Conservation (phyloP, 2,329 filamentous ascomycete genomes). For the Volutella citrinella region DNA sequence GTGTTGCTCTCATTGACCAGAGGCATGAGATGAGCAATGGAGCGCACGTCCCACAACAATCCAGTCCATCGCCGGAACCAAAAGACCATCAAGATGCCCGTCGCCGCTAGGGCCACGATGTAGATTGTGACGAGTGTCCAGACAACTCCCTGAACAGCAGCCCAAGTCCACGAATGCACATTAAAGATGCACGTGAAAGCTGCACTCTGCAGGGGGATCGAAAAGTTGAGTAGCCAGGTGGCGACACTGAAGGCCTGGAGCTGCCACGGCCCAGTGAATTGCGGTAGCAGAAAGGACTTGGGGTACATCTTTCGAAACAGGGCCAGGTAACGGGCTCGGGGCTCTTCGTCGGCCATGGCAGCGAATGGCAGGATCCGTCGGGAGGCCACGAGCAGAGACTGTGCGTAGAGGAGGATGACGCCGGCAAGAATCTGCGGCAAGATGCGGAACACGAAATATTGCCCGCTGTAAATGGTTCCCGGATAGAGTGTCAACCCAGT, state of each 20-base stretch:
- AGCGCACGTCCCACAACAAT: constrained; percentile 80
- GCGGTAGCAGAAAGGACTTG: constrained; percentile 62
- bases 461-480: constrained; percentile 62
- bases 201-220: constrained; percentile 76
- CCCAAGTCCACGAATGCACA: constrained; percentile 70
- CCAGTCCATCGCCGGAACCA: constrained; percentile 68
- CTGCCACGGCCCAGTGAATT: constrained; percentile 59
- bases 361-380: constrained; percentile 75
- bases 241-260: constrained; percentile 64
- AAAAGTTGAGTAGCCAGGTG: constrained; percentile 77
- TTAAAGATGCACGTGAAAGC: constrained; percentile 65
- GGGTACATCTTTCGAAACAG: constrained; percentile 69
- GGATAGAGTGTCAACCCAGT: constrained; percentile 67
- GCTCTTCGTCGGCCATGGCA: constrained; percentile 66
- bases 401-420: constrained; percentile 70
- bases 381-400: constrained; percentile 71
- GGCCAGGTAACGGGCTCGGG: constrained; percentile 58
- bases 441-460: constrained; percentile 85
- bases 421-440: constrained; percentile 76
- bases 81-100: constrained; percentile 53
- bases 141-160: constrained; percentile 70
- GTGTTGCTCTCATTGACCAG: constrained; percentile 79
- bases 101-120: constrained; percentile 58
- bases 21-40: constrained; percentile 75
- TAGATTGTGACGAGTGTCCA: constrained; percentile 79